phyloP scores from a whole-genome alignment of 129 eudicot species.

The Oenanthe sinensis region DNA sequence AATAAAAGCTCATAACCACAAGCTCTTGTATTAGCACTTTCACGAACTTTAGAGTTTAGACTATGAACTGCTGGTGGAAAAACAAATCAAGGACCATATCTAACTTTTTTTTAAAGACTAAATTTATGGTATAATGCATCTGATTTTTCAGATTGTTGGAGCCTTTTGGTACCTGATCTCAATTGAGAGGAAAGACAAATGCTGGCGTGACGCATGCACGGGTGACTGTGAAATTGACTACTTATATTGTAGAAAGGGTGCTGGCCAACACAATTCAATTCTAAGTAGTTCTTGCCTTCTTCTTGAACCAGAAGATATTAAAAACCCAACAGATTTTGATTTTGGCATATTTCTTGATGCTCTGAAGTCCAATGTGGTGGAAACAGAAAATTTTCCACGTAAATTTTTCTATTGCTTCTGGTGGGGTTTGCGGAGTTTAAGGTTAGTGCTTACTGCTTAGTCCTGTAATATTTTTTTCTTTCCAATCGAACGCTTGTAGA shows the following conservation, averaged over 20 bases:
- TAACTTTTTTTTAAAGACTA: not conserved
- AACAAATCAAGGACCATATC: not conserved
- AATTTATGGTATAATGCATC: not conserved
- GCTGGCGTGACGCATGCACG: constrained; percentile 53
- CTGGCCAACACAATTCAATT: constrained; percentile 15
- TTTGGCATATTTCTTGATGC: constrained; percentile 79
- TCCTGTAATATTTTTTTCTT: too few relatives aligned
- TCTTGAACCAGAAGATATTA: constrained; percentile 28
- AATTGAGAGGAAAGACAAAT: constrained; percentile 45
- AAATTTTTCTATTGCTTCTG: constrained; percentile 74
- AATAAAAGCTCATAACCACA: not conserved
- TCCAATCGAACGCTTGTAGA: too few relatives aligned
- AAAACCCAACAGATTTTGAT: constrained; percentile 34
- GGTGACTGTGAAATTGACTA: constrained; percentile 7
- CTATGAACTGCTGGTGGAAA: not conserved
- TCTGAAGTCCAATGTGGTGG: constrained; percentile 45
- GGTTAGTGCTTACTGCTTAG: constrained; percentile 22
- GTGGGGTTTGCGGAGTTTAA: constrained; percentile 82
- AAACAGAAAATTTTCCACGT: constrained; percentile 31
- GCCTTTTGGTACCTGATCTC: constrained; percentile 75
- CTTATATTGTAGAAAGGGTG: constrained; percentile 34
- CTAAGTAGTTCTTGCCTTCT: constrained; percentile 37
- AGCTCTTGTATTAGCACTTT: not conserved
- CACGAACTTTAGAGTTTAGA: not conserved
- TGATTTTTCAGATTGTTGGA: constrained; percentile 46